Base-by-base conservation (phyloP, 108 stramenopile genomes). In the Pinguiococcus pyrenoidosus region DNA sequence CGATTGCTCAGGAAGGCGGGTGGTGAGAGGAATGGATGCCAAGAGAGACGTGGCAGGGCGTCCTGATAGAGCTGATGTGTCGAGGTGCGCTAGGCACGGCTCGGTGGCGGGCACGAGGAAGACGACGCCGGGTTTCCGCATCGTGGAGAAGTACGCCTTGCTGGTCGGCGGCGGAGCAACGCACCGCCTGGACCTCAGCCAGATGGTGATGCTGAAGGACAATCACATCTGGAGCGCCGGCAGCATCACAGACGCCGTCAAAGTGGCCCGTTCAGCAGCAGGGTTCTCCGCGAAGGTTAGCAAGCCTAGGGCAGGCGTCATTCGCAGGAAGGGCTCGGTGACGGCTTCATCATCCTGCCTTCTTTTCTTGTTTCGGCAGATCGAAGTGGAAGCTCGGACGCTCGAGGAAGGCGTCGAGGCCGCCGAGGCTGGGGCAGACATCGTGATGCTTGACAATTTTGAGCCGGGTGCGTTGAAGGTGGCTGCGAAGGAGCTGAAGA, bases 191-290 rank as follows among this genome's bases (percentile, higher is more conserved):
- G 90, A 93, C 75, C 48, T 96, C 34, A 81, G 82, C 51, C 96
- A 99, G 61, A 99, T 99, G 97, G 89, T 93, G 24, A 99, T 99
- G 97, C 64, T 99, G 29, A 99, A 99, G 52, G 89, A 92, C 50
- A 92, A 90, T 64, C 89, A 92, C 59, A 55, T 99, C 37, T 92
- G 89, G 85, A 51, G 73, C 27, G 78, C 80, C 9, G 91, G 92
- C 1, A 53, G 51, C 30, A 99, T 99, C 44, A 64, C 75, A 17
- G 70, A 74, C 4, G 94, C 94, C 2, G 92, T 99, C 5, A 48
- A 72, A 22, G 56, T 69, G 9, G 97, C 97, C 0, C 37, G 80
- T 18, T 54, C 47, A 21, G 94, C 83, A 0, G 77, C 85, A 36
- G 94, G 94, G 4, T 99, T 99, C 66, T 82, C 78, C 29, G 79